phyloP scores from a whole-genome alignment of 2,329 filamentous ascomycete species.

The Graphilbum fragrans region DNA sequence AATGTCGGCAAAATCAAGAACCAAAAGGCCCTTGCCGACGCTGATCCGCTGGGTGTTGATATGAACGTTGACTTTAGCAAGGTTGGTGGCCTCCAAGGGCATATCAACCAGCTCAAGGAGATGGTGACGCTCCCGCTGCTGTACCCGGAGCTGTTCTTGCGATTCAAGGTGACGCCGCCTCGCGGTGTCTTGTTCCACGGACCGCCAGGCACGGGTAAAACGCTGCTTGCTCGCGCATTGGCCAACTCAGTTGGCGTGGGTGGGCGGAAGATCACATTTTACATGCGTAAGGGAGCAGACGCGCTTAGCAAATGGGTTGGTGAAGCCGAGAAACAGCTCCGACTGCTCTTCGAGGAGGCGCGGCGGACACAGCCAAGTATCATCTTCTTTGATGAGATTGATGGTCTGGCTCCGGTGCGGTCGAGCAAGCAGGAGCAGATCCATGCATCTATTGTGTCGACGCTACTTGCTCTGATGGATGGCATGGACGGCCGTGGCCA shows the following conservation, averaged over 20 bases:
- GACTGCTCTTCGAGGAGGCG: conserved; percentile 89
- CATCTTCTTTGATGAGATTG: conserved; percentile 99
- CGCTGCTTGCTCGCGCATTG: conserved; percentile 82
- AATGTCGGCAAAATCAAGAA: conserved; percentile 93
- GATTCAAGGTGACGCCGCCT: conserved; percentile 86
- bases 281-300: conserved; percentile 98
- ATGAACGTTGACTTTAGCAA: conserved; percentile 87
- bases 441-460: conserved; percentile 93
- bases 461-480: conserved; percentile 87
- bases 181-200: conserved; percentile 94
- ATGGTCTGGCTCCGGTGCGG: conserved; percentile 86
- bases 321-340: conserved; percentile 89
- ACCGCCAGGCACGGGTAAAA: conserved; percentile 95
- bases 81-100: conserved; percentile 81
- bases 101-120: conserved; percentile 95
- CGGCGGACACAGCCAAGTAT: conserved; percentile 94
- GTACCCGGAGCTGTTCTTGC: conserved; percentile 87
- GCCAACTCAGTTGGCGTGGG: conserved; percentile 83
- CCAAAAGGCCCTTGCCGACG: conserved; percentile 81
- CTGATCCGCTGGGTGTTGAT: conserved; percentile 88
- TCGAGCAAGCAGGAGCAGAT: conserved; percentile 99
- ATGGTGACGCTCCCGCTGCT: conserved; percentile 93
- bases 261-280: conserved; percentile 92
- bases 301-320: conserved; percentile 98
- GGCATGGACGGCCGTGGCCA: conserved; percentile 97